Evolutionary conservation across 106 monocot genomes (phyloP).

Genomic region (Narthecium ossifragum): DNA sequence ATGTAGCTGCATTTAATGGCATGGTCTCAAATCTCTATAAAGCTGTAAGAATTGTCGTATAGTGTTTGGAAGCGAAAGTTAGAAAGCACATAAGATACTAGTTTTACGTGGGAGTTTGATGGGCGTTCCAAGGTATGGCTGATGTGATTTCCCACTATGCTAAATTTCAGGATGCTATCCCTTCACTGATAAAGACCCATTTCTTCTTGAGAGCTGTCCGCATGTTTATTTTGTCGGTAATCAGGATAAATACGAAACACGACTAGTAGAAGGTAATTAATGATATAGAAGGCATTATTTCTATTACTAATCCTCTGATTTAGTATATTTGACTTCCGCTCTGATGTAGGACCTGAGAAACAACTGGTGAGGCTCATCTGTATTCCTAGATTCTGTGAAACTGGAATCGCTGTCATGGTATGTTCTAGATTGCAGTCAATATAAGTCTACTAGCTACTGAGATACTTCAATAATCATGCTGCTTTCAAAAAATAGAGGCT

Average conservation of each 20-base stretch:
- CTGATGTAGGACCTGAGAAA: conserved; percentile 56
- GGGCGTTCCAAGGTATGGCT: not conserved
- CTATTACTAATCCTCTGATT: not conserved
- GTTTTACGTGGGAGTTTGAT: not conserved
- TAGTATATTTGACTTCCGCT: not conserved
- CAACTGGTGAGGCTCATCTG: conserved; percentile 85
- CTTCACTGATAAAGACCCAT: conserved; percentile 86
- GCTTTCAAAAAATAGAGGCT: too few species aligned
- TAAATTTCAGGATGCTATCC: conserved; percentile 79
- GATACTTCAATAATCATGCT: too few species aligned
- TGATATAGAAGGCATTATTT: conserved; percentile 1
- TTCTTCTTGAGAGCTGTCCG: conserved; percentile 82
- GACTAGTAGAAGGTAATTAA: conserved; percentile 54
- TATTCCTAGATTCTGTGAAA: conserved; percentile 90
- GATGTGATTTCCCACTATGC: not conserved
- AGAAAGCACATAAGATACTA: too few species aligned
- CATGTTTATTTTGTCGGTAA: conserved; percentile 93
- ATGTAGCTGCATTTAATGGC: not conserved
- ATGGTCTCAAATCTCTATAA: too few species aligned
- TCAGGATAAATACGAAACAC: conserved; percentile 75
- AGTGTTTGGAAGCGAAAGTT: too few species aligned
- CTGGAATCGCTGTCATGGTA: conserved; percentile 91
- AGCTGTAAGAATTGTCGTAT: too few species aligned
- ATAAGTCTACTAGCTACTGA: too few species aligned
- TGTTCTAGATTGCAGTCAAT: too few species aligned